phyloP scores from a whole-genome alignment of 208 protist genomes.

The Leishmania gerbilli region DNA sequence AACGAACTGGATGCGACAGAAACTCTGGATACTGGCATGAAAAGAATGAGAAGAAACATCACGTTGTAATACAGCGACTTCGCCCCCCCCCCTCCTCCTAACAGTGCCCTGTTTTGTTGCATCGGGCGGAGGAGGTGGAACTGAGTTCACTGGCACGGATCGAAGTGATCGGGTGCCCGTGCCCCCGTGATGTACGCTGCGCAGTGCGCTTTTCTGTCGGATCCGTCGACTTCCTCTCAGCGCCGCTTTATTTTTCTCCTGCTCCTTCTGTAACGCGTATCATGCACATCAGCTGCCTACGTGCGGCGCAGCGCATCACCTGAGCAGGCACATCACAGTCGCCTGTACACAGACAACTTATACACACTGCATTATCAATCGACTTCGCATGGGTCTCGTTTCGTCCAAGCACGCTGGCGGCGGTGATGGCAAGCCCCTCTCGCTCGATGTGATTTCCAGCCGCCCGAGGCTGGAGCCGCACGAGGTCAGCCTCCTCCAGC shows the following conservation, averaged over 20 bases:
- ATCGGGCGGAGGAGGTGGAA: not conserved
- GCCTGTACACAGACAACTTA: not conserved
- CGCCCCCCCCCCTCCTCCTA: not conserved
- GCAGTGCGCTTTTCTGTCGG: not conserved
- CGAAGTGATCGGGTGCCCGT: not conserved
- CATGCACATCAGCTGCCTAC: not conserved
- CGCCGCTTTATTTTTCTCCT: not conserved
- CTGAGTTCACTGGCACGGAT: not conserved
- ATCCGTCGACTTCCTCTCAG: not conserved
- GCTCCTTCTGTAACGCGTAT: not conserved
- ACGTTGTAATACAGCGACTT: not conserved
- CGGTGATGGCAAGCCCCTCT: conserved; percentile 9
- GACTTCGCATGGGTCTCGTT: conserved; percentile 21
- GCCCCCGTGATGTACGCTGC: not conserved
- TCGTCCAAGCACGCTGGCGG: conserved; percentile 11
- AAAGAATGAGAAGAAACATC: not conserved
- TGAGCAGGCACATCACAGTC: not conserved
- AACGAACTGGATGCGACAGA: not conserved
- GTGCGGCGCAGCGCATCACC: not conserved
- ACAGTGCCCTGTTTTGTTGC: not conserved
- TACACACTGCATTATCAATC: not conserved
- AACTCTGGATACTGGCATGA: not conserved
- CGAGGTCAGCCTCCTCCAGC: conserved; percentile 57
- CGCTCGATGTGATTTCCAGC: conserved; percentile 43
- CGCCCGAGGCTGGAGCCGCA: conserved; percentile 42